A percentile compares a stretch with the other conserved stretches of the same genome.
phyloP scores from a whole-genome alignment of 2,329 filamentous ascomycete genomes.

The Pseudogymnoascus sp. region DNA sequence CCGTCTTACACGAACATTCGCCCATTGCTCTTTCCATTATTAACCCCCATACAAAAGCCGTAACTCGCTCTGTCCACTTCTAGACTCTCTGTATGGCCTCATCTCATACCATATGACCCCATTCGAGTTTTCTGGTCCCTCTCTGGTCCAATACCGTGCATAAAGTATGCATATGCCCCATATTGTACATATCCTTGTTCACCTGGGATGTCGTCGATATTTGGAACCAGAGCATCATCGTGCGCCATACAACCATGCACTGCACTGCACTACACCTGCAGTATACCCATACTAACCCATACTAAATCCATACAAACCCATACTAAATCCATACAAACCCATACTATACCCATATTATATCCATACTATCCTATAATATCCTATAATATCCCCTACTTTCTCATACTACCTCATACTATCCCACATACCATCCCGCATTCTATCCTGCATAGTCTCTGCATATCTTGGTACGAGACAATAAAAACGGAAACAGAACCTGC shows the following conservation, averaged over 20 bases:
- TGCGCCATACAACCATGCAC: background rate
- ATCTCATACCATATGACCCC: background rate
- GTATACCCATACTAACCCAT: background rate
- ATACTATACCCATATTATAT: background rate
- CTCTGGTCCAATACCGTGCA: background rate
- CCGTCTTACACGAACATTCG: background rate
- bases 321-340: background rate
- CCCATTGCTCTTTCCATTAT: background rate
- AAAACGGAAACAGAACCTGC: background rate
- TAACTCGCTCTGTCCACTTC: background rate
- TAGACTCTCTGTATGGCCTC: background rate
- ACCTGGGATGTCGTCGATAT: slow-evolving; percentile 5
- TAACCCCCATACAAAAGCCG: background rate
- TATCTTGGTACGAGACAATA: background rate
- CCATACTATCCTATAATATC: background rate
- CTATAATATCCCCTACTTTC: too few species aligned
- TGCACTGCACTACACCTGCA: background rate
- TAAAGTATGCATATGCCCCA: background rate
- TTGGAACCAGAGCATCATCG: background rate
- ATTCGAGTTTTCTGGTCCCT: background rate
- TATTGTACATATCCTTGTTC: background rate
- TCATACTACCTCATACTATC: background rate
- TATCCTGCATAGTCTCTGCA: background rate
- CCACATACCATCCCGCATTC: background rate
- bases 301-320: background rate